Evolutionary conservation across 2,329 filamentous ascomycete genomes (phyloP).

Genomic region (Fusarium pilosicola): DNA sequence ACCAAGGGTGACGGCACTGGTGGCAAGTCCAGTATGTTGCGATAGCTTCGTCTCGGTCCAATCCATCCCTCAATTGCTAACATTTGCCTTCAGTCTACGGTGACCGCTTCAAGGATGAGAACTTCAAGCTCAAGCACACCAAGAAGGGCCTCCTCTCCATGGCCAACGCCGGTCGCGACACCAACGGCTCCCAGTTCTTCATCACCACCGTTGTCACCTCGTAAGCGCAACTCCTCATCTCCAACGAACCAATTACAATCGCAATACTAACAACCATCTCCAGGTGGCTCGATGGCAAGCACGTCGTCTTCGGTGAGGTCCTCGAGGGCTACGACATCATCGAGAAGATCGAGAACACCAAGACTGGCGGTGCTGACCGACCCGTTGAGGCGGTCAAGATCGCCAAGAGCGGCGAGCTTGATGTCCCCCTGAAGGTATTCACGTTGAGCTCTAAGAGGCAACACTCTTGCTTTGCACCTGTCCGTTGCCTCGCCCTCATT

Average conservation of each 20-base stretch:
- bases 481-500: slow-evolving; percentile 35
- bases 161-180: slow-evolving; percentile 87
- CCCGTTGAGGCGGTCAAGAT: slow-evolving; percentile 78
- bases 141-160: slow-evolving; percentile 86
- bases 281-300: slow-evolving; percentile 83
- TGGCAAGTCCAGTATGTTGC: slow-evolving; percentile 82
- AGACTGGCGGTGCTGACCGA: slow-evolving; percentile 73
- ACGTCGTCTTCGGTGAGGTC: slow-evolving; percentile 91
- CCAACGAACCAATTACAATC: background rate
- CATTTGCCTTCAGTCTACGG: slow-evolving; percentile 72
- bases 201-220: slow-evolving; percentile 84
- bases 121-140: slow-evolving; percentile 94
- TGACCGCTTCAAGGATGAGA: slow-evolving; percentile 85
- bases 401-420: slow-evolving; percentile 83
- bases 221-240: slow-evolving; percentile 56
- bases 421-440: slow-evolving; percentile 90
- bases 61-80: slow-evolving; percentile 32
- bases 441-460: slow-evolving; percentile 79
- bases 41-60: background rate
- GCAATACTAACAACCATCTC: slow-evolving; percentile 8
- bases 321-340: slow-evolving; percentile 86
- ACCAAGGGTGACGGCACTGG: slow-evolving; percentile 84
- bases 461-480: slow-evolving; percentile 39
- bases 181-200: slow-evolving; percentile 91
- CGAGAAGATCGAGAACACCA: slow-evolving; percentile 78